phyloP scores from a whole-genome alignment of 441 rosid genomes.

The Flueggea neowawraea region DNA sequence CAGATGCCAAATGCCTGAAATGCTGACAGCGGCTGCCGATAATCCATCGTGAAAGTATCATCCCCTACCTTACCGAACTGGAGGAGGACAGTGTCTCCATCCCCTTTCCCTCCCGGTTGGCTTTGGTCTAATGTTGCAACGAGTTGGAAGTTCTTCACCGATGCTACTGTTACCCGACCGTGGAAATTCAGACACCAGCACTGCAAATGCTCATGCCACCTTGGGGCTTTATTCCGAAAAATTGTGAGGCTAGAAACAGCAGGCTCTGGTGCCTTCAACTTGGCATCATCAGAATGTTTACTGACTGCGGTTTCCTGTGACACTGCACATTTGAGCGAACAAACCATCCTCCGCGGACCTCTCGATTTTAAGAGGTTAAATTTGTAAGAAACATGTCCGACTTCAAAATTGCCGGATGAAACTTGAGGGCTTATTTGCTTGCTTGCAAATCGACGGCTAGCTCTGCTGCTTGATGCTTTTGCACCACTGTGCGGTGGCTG shows the following conservation, averaged over 20 bases:
- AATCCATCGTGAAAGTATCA: constrained; percentile 90
- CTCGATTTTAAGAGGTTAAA: constrained; percentile 91
- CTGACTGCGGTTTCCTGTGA: constrained; percentile 29
- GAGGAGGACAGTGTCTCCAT: constrained; percentile 73
- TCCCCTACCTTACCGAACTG: constrained; percentile 94
- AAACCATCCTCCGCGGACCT: constrained; percentile 95
- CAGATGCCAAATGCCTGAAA: constrained; percentile 95
- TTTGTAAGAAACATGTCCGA: constrained; percentile 84
- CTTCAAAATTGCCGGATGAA: constrained; percentile 84
- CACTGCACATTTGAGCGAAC: constrained; percentile 52
- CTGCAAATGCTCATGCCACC: constrained; percentile 93
- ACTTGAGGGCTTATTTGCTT: constrained; percentile 95
- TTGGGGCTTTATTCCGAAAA: constrained; percentile 82
- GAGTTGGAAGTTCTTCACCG: constrained; percentile 90
- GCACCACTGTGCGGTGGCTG: constrained; percentile 81
- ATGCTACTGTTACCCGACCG: constrained; percentile 90
- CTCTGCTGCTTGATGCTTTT: constrained; percentile 67
- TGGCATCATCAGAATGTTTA: constrained; percentile 21
- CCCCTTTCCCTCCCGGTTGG: constrained; percentile 83
- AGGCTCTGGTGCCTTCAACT: constrained; percentile 30
- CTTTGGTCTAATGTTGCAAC: constrained; percentile 72
- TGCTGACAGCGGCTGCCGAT: constrained; percentile 83
- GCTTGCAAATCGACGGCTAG: constrained; percentile 81
- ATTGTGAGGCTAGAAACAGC: constrained; percentile 35
- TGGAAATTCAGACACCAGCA: constrained; percentile 98